Base-by-base conservation (phyloP, 257 asterid genomes). In the Rubia yunnanensis region DNA sequence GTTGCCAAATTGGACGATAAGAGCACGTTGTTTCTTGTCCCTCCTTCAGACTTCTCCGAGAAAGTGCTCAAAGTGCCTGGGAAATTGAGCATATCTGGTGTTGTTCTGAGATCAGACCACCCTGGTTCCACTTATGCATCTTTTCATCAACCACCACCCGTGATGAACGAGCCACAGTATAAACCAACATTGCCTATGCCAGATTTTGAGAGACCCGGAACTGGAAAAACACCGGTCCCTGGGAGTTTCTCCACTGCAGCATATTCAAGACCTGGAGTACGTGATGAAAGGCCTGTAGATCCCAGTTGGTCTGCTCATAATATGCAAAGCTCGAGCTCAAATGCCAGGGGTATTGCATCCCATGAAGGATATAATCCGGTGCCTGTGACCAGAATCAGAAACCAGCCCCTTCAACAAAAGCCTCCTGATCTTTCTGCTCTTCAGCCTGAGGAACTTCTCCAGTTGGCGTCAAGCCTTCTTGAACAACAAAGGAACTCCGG, bases 31-130 rank as follows among this genome's bases (percentile, higher is more conserved):
- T 92, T 92, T 77, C 98, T 92, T 13, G 95, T 92, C 17, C 96
- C 98, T 71, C 98, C 98, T 65, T 92, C 98, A 24, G 96, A 92
- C 24, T 89, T 92, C 83, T 89, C 96, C 4, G 95, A 92, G 48
- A 84, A 85, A 75, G 89, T 92, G 26, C 83, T 92, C 5, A 92
- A 92, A 81, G 98, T 92, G 36, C 96, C 95, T 1, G 96, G 96
- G 32, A 77, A 85, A 68, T 74, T 87, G 55, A 89, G 98, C 88
- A 85, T 92, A 62, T 87, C 96, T 13, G 98, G 98, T 64, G 95
- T 92, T 69, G 77, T 89, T 60, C 65, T 87, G 56, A 85, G 88
- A 72, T 69, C 83, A 60, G 98, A 91, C 28, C 81, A 83, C 68
- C 73, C 81, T 61, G 74, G 82, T 68, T 72, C 86, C 7, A 67